phyloP scores from a whole-genome alignment of 805 yeast genomes.

The Pichia pseudocactophila region DNA sequence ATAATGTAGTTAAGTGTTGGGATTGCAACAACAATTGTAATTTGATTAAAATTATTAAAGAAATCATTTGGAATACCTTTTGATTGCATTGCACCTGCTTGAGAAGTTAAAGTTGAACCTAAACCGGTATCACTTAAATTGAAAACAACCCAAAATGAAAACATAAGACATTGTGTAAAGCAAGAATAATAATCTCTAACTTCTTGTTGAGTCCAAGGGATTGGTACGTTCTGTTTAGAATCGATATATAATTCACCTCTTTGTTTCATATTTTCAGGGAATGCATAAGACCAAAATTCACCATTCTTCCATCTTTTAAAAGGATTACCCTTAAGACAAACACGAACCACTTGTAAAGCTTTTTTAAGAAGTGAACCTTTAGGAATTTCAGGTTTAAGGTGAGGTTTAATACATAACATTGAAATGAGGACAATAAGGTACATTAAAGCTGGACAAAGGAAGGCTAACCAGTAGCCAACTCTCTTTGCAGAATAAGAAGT shows the following conservation, averaged over 20 bases:
- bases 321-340: too few relatives aligned
- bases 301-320: too few relatives aligned
- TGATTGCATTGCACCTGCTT: slow-evolving; percentile 46
- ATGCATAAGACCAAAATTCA: too few relatives aligned
- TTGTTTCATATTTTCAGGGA: not conserved
- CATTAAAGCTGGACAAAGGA: slow-evolving; percentile 43
- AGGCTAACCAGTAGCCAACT: slow-evolving; percentile 45
- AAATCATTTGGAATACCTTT: slow-evolving; percentile 46
- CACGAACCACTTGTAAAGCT: too few relatives aligned
- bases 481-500: slow-evolving; percentile 40
- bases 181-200: slow-evolving; percentile 29
- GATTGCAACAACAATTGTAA: slow-evolving; percentile 40
- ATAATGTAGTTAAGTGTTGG: slow-evolving; percentile 39
- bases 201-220: slow-evolving; percentile 9
- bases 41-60: slow-evolving; percentile 44
- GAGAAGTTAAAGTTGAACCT: slow-evolving; percentile 40
- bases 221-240: too few relatives aligned
- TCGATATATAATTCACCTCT: slow-evolving; percentile 7
- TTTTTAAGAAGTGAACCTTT: slow-evolving; percentile 10
- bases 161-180: slow-evolving; percentile 33
- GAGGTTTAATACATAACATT: slow-evolving; percentile 20
- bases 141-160: slow-evolving; percentile 33
- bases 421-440: slow-evolving; percentile 32
- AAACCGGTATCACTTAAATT: slow-evolving; percentile 39
- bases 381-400: too few relatives aligned